These are phyloP conservation scores for Blastobotrys robertii DNA, from an alignment of 805 yeast species.

Conservation along the genomic window DNA sequence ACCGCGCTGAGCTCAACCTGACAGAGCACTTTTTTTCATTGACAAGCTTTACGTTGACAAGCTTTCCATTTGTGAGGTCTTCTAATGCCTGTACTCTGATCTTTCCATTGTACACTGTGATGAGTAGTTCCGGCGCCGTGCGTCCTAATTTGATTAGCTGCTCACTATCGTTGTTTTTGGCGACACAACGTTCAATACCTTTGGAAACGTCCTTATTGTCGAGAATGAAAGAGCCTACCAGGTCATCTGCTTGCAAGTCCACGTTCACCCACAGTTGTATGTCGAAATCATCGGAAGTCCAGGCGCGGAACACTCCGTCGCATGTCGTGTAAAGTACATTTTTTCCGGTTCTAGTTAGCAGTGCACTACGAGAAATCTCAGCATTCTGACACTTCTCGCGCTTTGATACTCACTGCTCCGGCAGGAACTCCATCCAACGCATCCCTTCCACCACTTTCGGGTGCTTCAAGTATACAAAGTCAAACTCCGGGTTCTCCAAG, in stretches of 20 bases:
- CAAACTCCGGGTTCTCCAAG: conserved; percentile 52
- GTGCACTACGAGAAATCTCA: conserved; percentile 29
- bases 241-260: conserved; percentile 37
- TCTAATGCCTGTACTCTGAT: too few relatives aligned
- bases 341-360: conserved; percentile 33
- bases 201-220: conserved; percentile 32
- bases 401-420: too few relatives aligned
- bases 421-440: conserved; percentile 39
- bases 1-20: too few relatives aligned
- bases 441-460: conserved; percentile 41
- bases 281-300: conserved; percentile 33
- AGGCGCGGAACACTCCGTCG: conserved; percentile 52
- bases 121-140: conserved; percentile 11
- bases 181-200: conserved; percentile 15
- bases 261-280: conserved; percentile 35
- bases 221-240: conserved; percentile 25
- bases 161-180: conserved; percentile 9
- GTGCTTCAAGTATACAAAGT: conserved; percentile 59
- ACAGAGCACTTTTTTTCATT: too few relatives aligned
- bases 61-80: too few relatives aligned
- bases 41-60: too few relatives aligned
- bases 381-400: neutral
- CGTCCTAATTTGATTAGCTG: conserved; percentile 12
- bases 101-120: too few relatives aligned
- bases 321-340: conserved; percentile 54